These are phyloP conservation scores for Mortierella antarctica DNA, from an alignment of 192 early-diverging fungal genomes.

Conservation along the genomic window DNA sequence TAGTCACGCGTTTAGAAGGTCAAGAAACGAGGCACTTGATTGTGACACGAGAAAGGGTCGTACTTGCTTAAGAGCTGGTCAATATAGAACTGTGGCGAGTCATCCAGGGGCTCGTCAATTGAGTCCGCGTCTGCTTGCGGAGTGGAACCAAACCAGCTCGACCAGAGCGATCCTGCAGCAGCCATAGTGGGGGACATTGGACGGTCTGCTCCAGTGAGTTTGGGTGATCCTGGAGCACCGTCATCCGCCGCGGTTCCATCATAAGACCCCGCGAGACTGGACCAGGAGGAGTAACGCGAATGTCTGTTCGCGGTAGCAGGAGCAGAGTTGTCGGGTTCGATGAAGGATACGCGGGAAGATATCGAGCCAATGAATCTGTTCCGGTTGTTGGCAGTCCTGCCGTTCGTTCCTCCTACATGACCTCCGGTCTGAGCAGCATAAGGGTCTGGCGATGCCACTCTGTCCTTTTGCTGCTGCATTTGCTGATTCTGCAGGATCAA, in stretches of 20 bases:
- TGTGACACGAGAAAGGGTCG: background rate
- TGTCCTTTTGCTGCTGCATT: constrained; percentile 32
- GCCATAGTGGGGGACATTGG: constrained; percentile 45
- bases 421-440: constrained; percentile 5
- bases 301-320: constrained; percentile 20
- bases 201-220: constrained; percentile 15
- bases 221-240: constrained; percentile 9
- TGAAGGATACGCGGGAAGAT: constrained; percentile 44
- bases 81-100: constrained; percentile 55
- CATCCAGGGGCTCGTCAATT: constrained; percentile 26
- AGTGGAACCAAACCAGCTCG: constrained; percentile 39
- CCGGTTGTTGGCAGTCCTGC: background rate
- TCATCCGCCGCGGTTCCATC: constrained; percentile 14
- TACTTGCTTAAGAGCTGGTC: constrained; percentile 54
- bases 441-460: constrained; percentile 38
- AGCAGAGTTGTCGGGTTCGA: constrained; percentile 35
- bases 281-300: constrained; percentile 50
- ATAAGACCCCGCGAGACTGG: constrained; percentile 43
- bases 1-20: background rate
- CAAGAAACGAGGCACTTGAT: background rate
- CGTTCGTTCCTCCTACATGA: constrained; percentile 7
- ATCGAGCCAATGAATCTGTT: constrained; percentile 44
- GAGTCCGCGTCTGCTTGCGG: constrained; percentile 17
- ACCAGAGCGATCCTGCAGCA: constrained; percentile 41
- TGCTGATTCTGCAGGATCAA: constrained; percentile 55